Evolutionary conservation across 495 filamentous ascomycete genomes (phyloP), one percentile per base, ranked within the genome.

Genomic region (Penicillium verhagenii): DNA sequence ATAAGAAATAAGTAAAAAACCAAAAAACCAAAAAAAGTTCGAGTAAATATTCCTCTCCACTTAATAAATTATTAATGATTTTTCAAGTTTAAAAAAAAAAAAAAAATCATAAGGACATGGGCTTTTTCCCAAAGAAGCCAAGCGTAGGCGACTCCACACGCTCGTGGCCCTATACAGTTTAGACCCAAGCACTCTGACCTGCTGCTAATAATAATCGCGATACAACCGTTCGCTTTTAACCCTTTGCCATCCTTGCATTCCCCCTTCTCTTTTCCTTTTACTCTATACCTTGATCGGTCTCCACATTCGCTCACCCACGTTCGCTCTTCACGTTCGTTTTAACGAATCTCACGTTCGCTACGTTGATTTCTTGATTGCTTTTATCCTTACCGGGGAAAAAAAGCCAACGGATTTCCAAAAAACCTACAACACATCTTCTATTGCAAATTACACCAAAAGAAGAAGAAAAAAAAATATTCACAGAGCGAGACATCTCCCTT

Each of bases 291-390:
- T 73, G 60, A 66, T 64, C 56, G 54, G 56, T 64, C 58, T 47
- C 49, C 65, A 71, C 72, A 69, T 71, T 74, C 72, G 74, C 73
- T 72, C 67, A 58, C 59, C 56, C 61, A 70, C 71, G 63, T 69
- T 73, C 69, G 69, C 71, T 71, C 61, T 68, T 64, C n/a, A 77
- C 74, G 74, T 70, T 77, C 72, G 74, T 73, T 76, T 70, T 59
- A 57, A 72, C 65, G 67, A 71, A 59, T 65, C 67, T 57, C 68
- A 75, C 74, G 65, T 72, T 77, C 74, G 74, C 74, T 77, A 77
- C 70, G 64, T 58, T 64, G n/a, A 57, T 44, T 33, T 23, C 10
- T 47, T 16, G n/a, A n/a, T 29, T 31, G 26, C 60, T 63, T 57
- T 45, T 23, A 57, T 24, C 33, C 48, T 47, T 59, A 48, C 49